Conservation (phyloP, 108 stramenopile species). For the Cyclotella distinguenda region DNA sequence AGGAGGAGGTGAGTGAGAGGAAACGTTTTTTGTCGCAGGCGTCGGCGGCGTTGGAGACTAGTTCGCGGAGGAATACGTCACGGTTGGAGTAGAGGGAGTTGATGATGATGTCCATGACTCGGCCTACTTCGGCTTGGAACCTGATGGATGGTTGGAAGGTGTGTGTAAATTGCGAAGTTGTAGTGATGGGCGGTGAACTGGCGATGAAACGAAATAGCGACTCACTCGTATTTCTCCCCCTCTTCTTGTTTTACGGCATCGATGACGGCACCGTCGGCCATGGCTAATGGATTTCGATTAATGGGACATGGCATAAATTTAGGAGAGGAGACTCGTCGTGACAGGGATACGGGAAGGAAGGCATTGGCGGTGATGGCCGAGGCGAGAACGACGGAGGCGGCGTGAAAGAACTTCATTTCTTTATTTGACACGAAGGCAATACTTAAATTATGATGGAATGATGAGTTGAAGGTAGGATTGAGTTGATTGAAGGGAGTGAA, state of each 20-base stretch:
- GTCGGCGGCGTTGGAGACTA: constrained; percentile 92
- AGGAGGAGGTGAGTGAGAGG: constrained; percentile 67
- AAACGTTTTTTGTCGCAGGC: constrained; percentile 99
- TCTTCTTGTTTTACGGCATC: constrained; percentile 27
- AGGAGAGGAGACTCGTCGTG: neutral
- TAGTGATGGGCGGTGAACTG: no score
- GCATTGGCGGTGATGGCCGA: constrained; percentile 23
- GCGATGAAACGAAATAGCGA: no score
- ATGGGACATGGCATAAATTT: neutral
- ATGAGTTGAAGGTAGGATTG: neutral
- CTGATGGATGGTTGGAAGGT: no score
- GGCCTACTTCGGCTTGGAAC: constrained; percentile 86
- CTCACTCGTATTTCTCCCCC: constrained; percentile 71
- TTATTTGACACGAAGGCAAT: no score
- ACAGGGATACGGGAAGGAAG: neutral
- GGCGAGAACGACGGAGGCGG: constrained; percentile 47
- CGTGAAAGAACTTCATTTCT: constrained; percentile 62
- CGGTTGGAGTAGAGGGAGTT: constrained; percentile 94
- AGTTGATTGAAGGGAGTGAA: neutral
- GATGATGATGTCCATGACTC: constrained; percentile 99
- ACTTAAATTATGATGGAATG: no score
- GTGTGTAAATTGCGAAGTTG: neutral
- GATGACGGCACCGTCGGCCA: constrained; percentile 34
- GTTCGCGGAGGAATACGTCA: constrained; percentile 81
- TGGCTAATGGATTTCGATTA: constrained; percentile 17